Evolutionary conservation across 305 asterid genomes (phyloP).

Genomic region (Striga hermonthica): DNA sequence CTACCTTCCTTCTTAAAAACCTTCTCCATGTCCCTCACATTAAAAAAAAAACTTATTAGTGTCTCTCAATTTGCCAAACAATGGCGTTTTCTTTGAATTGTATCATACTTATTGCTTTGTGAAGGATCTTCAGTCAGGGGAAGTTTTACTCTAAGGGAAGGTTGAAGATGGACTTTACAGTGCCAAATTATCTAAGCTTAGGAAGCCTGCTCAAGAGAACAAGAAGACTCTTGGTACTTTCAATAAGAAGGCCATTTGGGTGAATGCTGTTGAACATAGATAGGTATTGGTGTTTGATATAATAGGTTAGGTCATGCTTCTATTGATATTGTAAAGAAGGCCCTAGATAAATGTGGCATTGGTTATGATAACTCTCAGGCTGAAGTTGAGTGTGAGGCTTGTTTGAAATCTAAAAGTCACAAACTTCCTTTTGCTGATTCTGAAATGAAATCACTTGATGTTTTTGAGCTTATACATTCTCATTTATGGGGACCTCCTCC

Average conservation of each 20-base stretch:
- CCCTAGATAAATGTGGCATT: neutral
- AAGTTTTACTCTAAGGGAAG: too few relatives aligned
- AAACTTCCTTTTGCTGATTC: neutral
- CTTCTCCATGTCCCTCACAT: neutral
- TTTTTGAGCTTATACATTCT: neutral
- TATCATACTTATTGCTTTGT: neutral
- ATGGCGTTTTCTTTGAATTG: neutral
- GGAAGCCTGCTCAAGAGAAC: neutral
- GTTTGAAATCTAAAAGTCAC: neutral
- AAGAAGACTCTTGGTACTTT: neutral
- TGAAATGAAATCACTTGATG: neutral
- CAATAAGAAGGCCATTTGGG: neutral
- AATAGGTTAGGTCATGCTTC: neutral
- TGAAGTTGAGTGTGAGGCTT: neutral
- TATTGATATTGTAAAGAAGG: neutral
- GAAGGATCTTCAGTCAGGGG: too few relatives aligned
- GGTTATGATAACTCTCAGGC: neutral
- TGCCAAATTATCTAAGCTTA: neutral
- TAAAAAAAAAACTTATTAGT: neutral
- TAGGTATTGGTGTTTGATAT: neutral
- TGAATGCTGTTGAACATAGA: neutral
- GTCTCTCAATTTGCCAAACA: neutral
- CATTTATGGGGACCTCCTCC: neutral
- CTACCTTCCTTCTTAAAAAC: neutral
- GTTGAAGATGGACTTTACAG: neutral